These are phyloP conservation scores for Amaranthus tricolor DNA, from an alignment of 179 eudicot species.

Conservation along the genomic window DNA sequence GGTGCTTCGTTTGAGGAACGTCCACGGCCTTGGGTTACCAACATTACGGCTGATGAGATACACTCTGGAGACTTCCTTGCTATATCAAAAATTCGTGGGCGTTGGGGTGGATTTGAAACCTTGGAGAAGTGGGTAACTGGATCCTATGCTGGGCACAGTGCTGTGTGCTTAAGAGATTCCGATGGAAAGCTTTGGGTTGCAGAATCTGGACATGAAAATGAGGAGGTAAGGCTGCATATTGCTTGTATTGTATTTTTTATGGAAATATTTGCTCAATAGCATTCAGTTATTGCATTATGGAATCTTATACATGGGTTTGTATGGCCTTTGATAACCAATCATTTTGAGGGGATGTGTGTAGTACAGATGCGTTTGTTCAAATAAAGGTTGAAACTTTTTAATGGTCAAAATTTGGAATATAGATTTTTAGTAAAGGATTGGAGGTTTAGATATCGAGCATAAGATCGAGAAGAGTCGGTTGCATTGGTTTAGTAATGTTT, in stretches of 20 bases:
- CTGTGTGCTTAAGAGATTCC: slow-evolving; percentile 88
- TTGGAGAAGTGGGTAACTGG: slow-evolving; percentile 98
- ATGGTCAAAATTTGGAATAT: too few relatives aligned
- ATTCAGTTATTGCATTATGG: neutral
- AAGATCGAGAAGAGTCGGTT: too few relatives aligned
- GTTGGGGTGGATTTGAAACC: slow-evolving; percentile 99
- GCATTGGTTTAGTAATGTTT: too few relatives aligned
- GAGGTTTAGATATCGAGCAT: too few relatives aligned
- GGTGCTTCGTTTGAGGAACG: slow-evolving; percentile 78
- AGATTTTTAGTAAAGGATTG: too few relatives aligned
- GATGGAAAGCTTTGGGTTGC: slow-evolving; percentile 98
- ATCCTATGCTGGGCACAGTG: slow-evolving; percentile 94
- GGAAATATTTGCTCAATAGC: neutral
- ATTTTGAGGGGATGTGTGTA: too few relatives aligned
- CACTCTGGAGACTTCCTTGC: slow-evolving; percentile 96
- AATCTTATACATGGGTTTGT: too few relatives aligned
- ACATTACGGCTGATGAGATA: slow-evolving; percentile 69
- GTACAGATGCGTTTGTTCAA: too few relatives aligned
- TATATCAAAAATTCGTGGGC: slow-evolving; percentile 91
- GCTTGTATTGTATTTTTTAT: neutral
- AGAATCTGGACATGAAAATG: slow-evolving; percentile 96
- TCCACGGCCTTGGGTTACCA: slow-evolving; percentile 90
- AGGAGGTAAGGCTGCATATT: slow-evolving; percentile 48
- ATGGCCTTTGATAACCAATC: too few relatives aligned
- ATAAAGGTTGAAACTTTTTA: too few relatives aligned